A percentile compares a stretch with the other conserved stretches of the same genome.
Evolutionary conservation across 2,329 filamentous ascomycete species (phyloP).

Genomic region (Colletotrichum horii): DNA sequence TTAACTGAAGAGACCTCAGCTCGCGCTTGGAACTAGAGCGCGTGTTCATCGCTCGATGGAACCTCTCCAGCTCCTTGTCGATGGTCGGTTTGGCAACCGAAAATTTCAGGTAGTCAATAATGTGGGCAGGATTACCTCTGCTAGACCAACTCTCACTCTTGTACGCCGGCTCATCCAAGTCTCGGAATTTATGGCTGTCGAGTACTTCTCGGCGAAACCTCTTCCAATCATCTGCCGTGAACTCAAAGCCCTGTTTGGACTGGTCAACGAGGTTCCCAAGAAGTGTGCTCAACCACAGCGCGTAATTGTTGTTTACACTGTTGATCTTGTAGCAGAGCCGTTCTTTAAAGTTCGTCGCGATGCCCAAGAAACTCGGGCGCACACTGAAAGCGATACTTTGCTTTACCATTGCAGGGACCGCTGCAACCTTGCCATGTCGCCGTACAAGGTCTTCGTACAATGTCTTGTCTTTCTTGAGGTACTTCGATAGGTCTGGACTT

Average conservation of each 20-base stretch:
- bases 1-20: background rate
- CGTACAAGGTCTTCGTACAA: slow-evolving; percentile 50
- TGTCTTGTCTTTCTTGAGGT: slow-evolving; percentile 53
- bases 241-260: slow-evolving; percentile 58
- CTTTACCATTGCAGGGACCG: slow-evolving; percentile 52
- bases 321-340: slow-evolving; percentile 64
- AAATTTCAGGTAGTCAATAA: slow-evolving; percentile 69
- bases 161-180: slow-evolving; percentile 47
- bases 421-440: slow-evolving; percentile 17
- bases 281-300: slow-evolving; percentile 55
- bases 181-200: background rate
- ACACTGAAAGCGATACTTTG: slow-evolving; percentile 64
- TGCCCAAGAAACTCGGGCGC: slow-evolving; percentile 62
- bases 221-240: slow-evolving; percentile 47
- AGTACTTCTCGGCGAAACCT: slow-evolving; percentile 35
- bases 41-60: slow-evolving; percentile 30
- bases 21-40: background rate
- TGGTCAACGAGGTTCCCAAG: slow-evolving; percentile 63
- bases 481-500: slow-evolving; percentile 50
- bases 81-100: slow-evolving; percentile 50
- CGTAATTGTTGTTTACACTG: slow-evolving; percentile 48
- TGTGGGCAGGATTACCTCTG: slow-evolving; percentile 42
- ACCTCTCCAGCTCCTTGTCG: slow-evolving; percentile 35
- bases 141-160: slow-evolving; percentile 38
- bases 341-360: slow-evolving; percentile 69